Evolutionary conservation across 2,329 filamentous ascomycete species (phyloP).

Genomic region (Intubia oerlemansii): DNA sequence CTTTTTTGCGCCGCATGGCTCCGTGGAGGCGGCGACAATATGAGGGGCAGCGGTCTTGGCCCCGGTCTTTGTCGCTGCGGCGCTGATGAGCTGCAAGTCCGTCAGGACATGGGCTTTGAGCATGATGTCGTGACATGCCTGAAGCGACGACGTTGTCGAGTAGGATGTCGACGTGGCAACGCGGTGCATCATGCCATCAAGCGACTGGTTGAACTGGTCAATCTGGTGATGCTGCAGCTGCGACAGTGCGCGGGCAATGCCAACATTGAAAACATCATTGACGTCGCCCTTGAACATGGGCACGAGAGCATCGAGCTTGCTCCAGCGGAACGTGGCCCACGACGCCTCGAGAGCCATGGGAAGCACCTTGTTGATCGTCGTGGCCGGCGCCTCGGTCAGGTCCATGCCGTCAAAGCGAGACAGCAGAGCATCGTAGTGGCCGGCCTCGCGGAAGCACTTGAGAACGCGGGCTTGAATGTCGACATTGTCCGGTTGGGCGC

Average conservation of each 20-base stretch:
- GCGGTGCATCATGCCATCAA: conserved; percentile 45
- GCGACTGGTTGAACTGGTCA: conserved; percentile 28
- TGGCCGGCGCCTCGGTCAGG: conserved; percentile 15
- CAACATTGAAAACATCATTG: conserved; percentile 58
- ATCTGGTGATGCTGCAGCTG: conserved; percentile 32
- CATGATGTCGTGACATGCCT: conserved; percentile 66
- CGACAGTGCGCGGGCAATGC: conserved; percentile 46
- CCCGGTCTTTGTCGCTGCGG: not conserved
- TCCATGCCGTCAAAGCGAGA: conserved; percentile 70
- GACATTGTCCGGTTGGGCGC: conserved; percentile 53
- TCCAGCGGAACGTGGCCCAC: conserved; percentile 75
- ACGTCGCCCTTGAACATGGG: conserved; percentile 24
- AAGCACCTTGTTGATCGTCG: conserved; percentile 40
- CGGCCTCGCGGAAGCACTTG: conserved; percentile 82
- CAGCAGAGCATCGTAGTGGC: conserved; percentile 74
- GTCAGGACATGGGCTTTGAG: conserved; percentile 72
- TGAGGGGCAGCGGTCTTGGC: too few relatives aligned
- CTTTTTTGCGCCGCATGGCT: too few relatives aligned
- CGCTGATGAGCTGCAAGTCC: conserved; percentile 61
- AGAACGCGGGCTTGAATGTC: conserved; percentile 69
- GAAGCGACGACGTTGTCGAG: conserved; percentile 59
- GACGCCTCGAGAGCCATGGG: conserved; percentile 79
- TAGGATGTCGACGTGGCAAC: conserved; percentile 56
- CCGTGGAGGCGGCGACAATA: not conserved
- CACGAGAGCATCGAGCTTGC: conserved; percentile 48